Conservation (phyloP, 352 stramenopile genomes). For the Phytophthora melonis region DNA sequence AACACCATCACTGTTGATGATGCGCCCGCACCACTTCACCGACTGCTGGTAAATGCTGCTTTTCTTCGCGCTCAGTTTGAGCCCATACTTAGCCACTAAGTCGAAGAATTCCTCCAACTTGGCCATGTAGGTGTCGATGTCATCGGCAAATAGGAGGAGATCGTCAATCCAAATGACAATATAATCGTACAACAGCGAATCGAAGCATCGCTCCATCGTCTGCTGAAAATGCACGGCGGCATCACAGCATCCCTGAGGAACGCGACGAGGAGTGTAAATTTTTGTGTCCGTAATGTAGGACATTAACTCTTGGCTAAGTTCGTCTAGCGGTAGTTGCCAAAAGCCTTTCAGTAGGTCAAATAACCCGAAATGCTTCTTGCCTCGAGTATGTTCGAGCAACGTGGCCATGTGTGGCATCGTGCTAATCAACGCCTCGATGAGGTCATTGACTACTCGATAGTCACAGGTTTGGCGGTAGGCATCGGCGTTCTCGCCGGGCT, state of each 20-base stretch:
- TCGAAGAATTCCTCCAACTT: neutral
- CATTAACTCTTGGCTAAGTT: constrained; percentile 9
- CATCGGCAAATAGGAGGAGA: constrained; percentile 31
- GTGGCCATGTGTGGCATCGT: neutral
- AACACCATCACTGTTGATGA: neutral
- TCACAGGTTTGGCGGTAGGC: constrained; percentile 1
- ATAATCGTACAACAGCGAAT: constrained; percentile 5
- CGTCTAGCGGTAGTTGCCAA: constrained; percentile 1
- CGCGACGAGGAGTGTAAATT: constrained; percentile 25
- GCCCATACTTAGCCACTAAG: neutral
- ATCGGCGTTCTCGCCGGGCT: neutral
- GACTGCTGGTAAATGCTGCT: neutral
- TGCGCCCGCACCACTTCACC: neutral
- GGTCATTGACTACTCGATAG: constrained; percentile 1
- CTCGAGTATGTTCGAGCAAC: neutral
- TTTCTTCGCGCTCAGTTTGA: neutral
- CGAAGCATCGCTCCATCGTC: constrained; percentile 19
- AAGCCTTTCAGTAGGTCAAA: constrained; percentile 21
- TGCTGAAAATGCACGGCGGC: constrained; percentile 9
- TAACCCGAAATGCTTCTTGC: constrained; percentile 10
- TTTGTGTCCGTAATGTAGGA: constrained; percentile 33
- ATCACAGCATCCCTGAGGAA: constrained; percentile 22
- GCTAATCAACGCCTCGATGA: constrained; percentile 4
- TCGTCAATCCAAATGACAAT: constrained; percentile 46
- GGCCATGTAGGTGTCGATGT: neutral